phyloP scores from a whole-genome alignment of 2,329 filamentous ascomycete species.

The Triangularia setosa region DNA sequence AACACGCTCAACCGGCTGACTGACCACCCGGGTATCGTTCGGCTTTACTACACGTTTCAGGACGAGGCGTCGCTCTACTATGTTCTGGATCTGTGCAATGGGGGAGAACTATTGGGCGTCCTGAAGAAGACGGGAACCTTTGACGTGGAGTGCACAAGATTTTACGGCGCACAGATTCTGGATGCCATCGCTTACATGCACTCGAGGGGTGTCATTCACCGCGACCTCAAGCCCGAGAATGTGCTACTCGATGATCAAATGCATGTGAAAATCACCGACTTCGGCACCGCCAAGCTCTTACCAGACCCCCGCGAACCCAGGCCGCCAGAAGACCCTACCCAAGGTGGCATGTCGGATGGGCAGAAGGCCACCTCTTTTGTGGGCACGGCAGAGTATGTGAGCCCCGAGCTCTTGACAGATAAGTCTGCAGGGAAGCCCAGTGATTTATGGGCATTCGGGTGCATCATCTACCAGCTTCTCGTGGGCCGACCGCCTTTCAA shows the following conservation, averaged over 20 bases:
- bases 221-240: conserved; percentile 95
- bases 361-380: conserved; percentile 85
- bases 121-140: conserved; percentile 94
- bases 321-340: conserved; percentile 39
- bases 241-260: conserved; percentile 92
- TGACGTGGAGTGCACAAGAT: conserved; percentile 88
- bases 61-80: conserved; percentile 96
- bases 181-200: conserved; percentile 99
- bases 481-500: conserved; percentile 98
- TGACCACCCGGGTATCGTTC: conserved; percentile 93
- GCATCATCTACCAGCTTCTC: conserved; percentile 93
- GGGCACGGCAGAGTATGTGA: conserved; percentile 96
- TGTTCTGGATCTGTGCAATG: conserved; percentile 87
- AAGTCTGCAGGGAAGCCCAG: conserved; percentile 98
- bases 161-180: conserved; percentile 93
- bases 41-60: conserved; percentile 97
- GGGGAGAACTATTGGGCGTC: conserved; percentile 86
- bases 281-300: conserved; percentile 94
- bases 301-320: conserved; percentile 52
- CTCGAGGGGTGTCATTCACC: conserved; percentile 88
- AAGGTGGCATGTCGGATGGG: conserved; percentile 50
- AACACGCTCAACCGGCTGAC: conserved; percentile 94
- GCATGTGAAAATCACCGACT: conserved; percentile 98
- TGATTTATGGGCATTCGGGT: conserved; percentile 97
- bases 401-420: conserved; percentile 91